phyloP scores from a whole-genome alignment of 78 protist species.

The Dictyostelium intermedium region DNA sequence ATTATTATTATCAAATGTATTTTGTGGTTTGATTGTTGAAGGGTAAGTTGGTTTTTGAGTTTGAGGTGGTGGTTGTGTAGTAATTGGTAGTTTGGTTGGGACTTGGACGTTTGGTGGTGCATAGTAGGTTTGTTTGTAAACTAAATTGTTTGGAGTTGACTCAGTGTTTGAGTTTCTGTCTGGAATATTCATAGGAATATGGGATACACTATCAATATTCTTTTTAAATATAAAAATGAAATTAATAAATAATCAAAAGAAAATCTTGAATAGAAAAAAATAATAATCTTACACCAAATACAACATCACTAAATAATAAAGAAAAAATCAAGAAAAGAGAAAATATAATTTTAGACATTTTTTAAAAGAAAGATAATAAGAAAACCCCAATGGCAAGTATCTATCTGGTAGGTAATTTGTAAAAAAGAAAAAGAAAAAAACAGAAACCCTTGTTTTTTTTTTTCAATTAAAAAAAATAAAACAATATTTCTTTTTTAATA shows the following conservation, averaged over 20 bases:
- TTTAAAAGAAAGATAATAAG: background rate
- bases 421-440: no score
- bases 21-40: background rate
- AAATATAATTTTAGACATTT: background rate
- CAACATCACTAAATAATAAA: background rate
- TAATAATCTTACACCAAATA: background rate
- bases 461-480: no score
- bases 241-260: background rate
- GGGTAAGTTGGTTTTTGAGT: background rate
- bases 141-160: background rate
- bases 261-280: background rate
- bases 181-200: background rate
- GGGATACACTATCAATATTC: background rate
- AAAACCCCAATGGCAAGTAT: background rate
- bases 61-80: background rate
- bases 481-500: no score
- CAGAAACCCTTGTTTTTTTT: no score
- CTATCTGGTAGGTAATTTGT: background rate
- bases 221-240: background rate
- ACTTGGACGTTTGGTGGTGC: background rate
- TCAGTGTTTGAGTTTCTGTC: background rate
- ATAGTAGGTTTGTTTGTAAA: background rate
- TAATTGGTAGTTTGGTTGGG: background rate
- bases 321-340: background rate
- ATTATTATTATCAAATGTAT: background rate